phyloP scores from a whole-genome alignment of 805 yeast genomes.

The Kazachstania taianensis region DNA sequence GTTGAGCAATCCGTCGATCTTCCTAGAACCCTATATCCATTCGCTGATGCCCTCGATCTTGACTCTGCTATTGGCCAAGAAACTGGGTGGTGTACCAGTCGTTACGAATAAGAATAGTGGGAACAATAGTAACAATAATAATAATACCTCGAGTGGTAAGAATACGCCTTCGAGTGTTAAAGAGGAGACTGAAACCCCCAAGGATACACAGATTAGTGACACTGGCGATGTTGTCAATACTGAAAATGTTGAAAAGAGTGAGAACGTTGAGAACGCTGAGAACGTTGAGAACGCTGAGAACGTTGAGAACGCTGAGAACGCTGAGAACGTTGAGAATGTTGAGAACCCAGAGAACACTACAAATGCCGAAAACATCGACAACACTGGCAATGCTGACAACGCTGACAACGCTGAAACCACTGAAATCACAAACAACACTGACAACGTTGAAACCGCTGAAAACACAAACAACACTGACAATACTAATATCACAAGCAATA shows the following conservation, averaged over 20 bases:
- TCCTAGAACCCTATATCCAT: slow-evolving; percentile 91
- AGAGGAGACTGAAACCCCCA: not conserved
- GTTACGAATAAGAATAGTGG: no score
- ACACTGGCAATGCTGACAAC: slow-evolving; percentile 8
- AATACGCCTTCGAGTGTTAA: slow-evolving; percentile 1
- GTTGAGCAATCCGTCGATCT: slow-evolving; percentile 71
- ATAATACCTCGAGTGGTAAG: slow-evolving; percentile 15
- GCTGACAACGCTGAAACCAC: not conserved
- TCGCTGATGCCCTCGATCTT: slow-evolving; percentile 94
- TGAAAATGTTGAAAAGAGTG: not conserved
- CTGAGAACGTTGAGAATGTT: no score
- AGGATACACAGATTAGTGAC: not conserved
- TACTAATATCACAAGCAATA: slow-evolving; percentile 7
- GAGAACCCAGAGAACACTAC: slow-evolving; percentile 12
- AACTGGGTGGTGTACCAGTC: slow-evolving; percentile 55
- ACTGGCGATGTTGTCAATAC: slow-evolving; percentile 8
- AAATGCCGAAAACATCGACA: not conserved
- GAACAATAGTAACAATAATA: slow-evolving; percentile 19
- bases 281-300: not conserved
- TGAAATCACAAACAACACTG: slow-evolving; percentile 7
- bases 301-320: slow-evolving; percentile 1
- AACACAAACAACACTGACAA: slow-evolving; percentile 1
- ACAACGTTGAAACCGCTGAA: slow-evolving; percentile 1
- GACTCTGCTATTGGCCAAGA: slow-evolving; percentile 79
- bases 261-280: not conserved